Evolutionary conservation across 148 eudicot genomes (phyloP).

Genomic region (Arctostaphylos glauca): DNA sequence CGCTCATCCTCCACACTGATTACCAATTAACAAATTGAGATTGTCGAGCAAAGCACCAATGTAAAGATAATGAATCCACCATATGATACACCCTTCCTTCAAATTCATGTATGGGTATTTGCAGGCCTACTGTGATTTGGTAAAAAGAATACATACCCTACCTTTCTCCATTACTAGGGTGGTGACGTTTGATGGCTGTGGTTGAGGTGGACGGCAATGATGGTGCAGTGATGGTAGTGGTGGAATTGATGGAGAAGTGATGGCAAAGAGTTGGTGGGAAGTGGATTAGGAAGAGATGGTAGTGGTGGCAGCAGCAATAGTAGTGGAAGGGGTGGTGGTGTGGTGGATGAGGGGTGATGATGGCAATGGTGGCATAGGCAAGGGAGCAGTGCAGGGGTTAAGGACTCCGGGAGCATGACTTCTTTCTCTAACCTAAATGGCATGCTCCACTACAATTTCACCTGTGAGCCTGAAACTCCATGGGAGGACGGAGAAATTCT

Average conservation of each 20-base stretch:
- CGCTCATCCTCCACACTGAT: too few species aligned
- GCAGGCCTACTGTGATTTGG: background rate
- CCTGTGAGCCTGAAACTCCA: background rate
- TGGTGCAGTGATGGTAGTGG: background rate
- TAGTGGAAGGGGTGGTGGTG: background rate
- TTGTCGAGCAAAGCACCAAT: background rate
- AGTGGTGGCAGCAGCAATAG: background rate
- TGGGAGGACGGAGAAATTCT: background rate
- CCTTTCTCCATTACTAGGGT: background rate
- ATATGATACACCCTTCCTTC: too few species aligned
- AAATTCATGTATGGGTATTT: background rate
- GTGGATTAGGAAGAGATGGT: too few species aligned
- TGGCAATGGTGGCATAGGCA: background rate
- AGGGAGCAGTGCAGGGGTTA: too few species aligned
- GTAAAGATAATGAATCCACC: background rate
- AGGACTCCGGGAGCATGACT: too few species aligned
- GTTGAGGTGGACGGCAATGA: background rate
- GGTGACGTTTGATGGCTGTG: background rate
- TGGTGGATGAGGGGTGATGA: background rate
- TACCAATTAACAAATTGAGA: too few species aligned
- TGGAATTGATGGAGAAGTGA: background rate
- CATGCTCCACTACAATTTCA: background rate
- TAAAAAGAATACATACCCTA: background rate
- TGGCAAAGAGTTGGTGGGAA: background rate
- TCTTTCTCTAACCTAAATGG: too few species aligned